Percentiles rank a stretch among this genome's conserved stretches.
phyloP scores from a whole-genome alignment of 1,139 yeast species.

The Protomyces arabidopsidicola region DNA sequence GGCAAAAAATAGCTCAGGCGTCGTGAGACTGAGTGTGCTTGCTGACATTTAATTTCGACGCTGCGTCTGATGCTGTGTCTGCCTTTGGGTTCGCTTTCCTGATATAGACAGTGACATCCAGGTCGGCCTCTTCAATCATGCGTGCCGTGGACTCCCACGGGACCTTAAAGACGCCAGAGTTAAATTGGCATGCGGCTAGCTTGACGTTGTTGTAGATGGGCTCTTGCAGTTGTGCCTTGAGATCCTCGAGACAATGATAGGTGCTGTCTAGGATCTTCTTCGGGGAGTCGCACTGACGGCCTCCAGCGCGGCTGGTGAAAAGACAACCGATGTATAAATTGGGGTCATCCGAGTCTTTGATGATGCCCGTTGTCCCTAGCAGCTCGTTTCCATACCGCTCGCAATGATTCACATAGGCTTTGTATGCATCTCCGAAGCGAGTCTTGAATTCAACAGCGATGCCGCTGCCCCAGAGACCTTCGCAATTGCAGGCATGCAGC shows the following conservation, averaged over 20 bases:
- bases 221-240: conserved; percentile 2
- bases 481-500: conserved; percentile 19
- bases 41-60: not conserved
- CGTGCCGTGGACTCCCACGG: conserved; percentile 9
- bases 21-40: not conserved
- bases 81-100: not conserved
- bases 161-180: conserved; percentile 9
- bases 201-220: not conserved
- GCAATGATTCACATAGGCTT: not conserved
- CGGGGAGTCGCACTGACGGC: not conserved
- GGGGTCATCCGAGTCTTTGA: not conserved
- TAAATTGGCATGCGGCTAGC: conserved; percentile 16
- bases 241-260: not conserved
- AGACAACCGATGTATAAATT: conserved; percentile 8
- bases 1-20: conserved; percentile 32
- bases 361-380: conserved; percentile 9
- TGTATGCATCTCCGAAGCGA: conserved; percentile 1
- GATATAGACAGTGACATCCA: conserved; percentile 3
- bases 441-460: conserved; percentile 1
- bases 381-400: not conserved
- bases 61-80: not conserved
- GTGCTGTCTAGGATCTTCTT: not conserved
- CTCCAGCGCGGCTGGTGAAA: conserved; percentile 20
- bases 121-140: conserved; percentile 10
- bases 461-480: conserved; percentile 19